These are phyloP conservation scores for Fusarium napiforme DNA, from an alignment of 2,329 filamentous ascomycete species.

Conservation along the genomic window DNA sequence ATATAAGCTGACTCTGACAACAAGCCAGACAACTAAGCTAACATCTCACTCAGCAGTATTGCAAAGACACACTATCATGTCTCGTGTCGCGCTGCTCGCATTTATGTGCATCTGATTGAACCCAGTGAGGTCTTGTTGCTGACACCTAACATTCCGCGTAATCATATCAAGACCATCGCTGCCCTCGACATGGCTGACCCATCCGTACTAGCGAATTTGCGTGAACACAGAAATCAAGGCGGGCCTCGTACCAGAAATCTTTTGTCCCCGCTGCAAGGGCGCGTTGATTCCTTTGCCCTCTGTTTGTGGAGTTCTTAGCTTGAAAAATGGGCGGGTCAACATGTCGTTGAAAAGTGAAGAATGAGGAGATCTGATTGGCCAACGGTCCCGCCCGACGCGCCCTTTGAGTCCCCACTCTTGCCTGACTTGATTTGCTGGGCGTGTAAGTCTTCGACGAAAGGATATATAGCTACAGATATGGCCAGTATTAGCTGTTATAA, in stretches of 20 bases:
- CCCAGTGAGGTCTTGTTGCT: not conserved
- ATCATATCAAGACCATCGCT: not conserved
- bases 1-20: no score
- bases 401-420: not conserved
- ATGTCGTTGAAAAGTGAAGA: not conserved
- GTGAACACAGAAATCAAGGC: no score
- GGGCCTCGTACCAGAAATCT: not conserved
- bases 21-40: no score
- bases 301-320: not conserved
- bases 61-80: not conserved
- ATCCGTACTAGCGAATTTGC: no score
- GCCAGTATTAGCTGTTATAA: no score
- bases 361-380: not conserved
- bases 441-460: not conserved
- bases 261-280: conserved; percentile 4
- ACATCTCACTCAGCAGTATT: no score
- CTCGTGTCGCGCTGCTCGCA: not conserved
- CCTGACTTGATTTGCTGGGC: not conserved
- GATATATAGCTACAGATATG: not conserved
- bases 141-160: not conserved
- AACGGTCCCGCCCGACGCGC: not conserved
- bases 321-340: not conserved
- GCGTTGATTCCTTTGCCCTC: not conserved
- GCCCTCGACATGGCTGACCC: not conserved
- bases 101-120: not conserved